Evolutionary conservation across 495 filamentous ascomycete genomes (phyloP).

Genomic region (Podospora pseudopauciseta): DNA sequence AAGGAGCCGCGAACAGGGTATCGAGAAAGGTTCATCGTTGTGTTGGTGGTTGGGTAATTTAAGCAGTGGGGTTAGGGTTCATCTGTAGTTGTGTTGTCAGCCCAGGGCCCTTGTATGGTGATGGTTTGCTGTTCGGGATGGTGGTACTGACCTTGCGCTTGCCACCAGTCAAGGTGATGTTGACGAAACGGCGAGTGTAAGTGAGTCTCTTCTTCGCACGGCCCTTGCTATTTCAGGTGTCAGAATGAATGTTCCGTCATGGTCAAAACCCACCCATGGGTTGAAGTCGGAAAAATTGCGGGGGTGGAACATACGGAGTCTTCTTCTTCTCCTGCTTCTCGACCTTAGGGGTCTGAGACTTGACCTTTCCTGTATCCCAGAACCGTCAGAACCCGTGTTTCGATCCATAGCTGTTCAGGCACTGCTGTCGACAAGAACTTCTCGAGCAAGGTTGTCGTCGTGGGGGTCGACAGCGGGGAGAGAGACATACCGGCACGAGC

Average conservation of each 20-base stretch:
- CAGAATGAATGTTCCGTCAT: slow-evolving; percentile 12
- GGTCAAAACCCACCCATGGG: neutral
- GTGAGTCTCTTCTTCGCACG: slow-evolving; percentile 96
- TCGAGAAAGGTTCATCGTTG: slow-evolving; percentile 18
- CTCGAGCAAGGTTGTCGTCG: slow-evolving; percentile 2
- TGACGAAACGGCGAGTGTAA: slow-evolving; percentile 99
- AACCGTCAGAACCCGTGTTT: slow-evolving; percentile 13
- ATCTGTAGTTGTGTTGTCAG: slow-evolving; percentile 33
- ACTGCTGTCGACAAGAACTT: slow-evolving; percentile 4
- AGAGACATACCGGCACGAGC: slow-evolving; percentile 36
- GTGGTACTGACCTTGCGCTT: slow-evolving; percentile 82
- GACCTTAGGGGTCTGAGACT: slow-evolving; percentile 60
- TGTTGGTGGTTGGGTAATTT: slow-evolving; percentile 27
- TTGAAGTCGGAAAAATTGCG: neutral
- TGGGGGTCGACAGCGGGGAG: neutral
- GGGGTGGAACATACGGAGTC: slow-evolving; percentile 52
- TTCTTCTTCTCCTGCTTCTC: slow-evolving; percentile 90
- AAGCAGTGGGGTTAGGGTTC: slow-evolving; percentile 51
- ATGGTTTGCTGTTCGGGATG: neutral
- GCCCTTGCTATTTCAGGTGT: slow-evolving; percentile 60
- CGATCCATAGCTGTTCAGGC: neutral
- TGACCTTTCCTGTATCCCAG: slow-evolving; percentile 41
- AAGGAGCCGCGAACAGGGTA: slow-evolving; percentile 1
- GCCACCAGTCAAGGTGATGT: slow-evolving; percentile 97
- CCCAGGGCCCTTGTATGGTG: neutral